Base-by-base conservation (phyloP, 148 eudicot genomes). In the Vaccinium corymbosum region DNA sequence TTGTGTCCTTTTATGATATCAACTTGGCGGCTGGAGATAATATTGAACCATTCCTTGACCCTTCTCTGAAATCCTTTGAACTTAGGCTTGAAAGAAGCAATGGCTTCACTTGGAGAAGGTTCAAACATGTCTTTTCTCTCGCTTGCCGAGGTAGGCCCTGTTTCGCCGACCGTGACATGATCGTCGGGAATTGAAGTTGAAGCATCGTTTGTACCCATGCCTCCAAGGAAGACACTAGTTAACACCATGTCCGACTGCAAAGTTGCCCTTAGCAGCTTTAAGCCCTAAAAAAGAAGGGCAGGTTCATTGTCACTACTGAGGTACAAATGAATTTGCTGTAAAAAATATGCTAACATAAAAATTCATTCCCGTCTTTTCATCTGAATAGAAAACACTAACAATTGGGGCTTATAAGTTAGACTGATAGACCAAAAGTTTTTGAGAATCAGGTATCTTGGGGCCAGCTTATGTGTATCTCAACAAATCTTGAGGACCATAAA, bases 251-350 rank as follows among this genome's bases (percentile, higher is more conserved):
- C 16, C 5, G 76, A 9, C 38, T n/a, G 1, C 76, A 81, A 29
- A 22, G 66, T 51, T 1, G 59, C 78, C 64, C 52, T 82, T 77
- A 82, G 35, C 64, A 82, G 66, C 50, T 51, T 72, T 78, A 82
- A 71, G 51, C 70, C 79, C 79, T 82, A 76, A 48, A 1, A 48
- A n/a, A 10, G 10, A 48, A 20, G 11, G 2, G 22, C 1, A 50
- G 9, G 61, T 56, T 56, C 20, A 56, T 56, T 16, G 20, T 56
- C 20, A 16, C 1, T 16, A 61, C 1, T 16, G 51, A 6, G 51
- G 9, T 49, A 49, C 51, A 49, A 49, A 49, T 19, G 7, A 17
- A 62, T 62, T 17, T 62, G 1, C 6, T 17, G 7, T 49, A 7
- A 49, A 49, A 49, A 62, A 62, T 17, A 3, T 8, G 9, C 7